phyloP scores from a whole-genome alignment of 768 basidiomycete species.

The Collybiopsis confluens region DNA sequence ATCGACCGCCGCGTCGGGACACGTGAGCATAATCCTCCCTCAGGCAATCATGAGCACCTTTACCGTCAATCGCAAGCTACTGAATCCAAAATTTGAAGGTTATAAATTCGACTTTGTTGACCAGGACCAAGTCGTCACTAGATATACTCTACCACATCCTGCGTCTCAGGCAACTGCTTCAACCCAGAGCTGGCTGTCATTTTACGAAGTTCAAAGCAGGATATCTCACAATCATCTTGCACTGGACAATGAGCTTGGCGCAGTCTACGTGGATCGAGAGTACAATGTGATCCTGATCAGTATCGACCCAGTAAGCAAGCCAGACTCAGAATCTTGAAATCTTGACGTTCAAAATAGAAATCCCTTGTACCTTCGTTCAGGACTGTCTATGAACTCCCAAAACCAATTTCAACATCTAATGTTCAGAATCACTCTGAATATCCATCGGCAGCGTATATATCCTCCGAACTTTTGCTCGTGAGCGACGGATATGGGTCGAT shows the following conservation, averaged over 20 bases:
- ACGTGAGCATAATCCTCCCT: constrained; percentile 2
- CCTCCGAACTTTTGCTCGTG: constrained; percentile 44
- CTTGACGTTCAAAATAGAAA: constrained; percentile 39
- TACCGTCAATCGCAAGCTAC: constrained; percentile 23
- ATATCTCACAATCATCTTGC: constrained; percentile 82
- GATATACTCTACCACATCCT: constrained; percentile 49
- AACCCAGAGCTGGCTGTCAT: constrained; percentile 58
- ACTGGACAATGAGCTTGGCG: constrained; percentile 39
- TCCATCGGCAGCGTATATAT: constrained; percentile 62
- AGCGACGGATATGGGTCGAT: constrained; percentile 70
- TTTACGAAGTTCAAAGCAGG: constrained; percentile 79
- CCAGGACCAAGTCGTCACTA: constrained; percentile 50
- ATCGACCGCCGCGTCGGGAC: background rate
- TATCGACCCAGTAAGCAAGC: constrained; percentile 49
- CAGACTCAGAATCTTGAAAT: constrained; percentile 5
- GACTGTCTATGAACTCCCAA: constrained; percentile 58
- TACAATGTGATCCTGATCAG: constrained; percentile 58
- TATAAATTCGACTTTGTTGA: constrained; percentile 67
- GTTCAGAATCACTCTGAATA: constrained; percentile 58
- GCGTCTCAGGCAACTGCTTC: constrained; percentile 60
- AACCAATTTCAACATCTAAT: constrained; percentile 39
- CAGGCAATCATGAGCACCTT: constrained; percentile 5
- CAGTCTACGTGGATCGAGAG: constrained; percentile 66
- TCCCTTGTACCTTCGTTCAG: constrained; percentile 47
- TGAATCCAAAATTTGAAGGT: constrained; percentile 83